phyloP scores from a whole-genome alignment of 176 grass and related monocot species.

The Triticum dicoccoides region DNA sequence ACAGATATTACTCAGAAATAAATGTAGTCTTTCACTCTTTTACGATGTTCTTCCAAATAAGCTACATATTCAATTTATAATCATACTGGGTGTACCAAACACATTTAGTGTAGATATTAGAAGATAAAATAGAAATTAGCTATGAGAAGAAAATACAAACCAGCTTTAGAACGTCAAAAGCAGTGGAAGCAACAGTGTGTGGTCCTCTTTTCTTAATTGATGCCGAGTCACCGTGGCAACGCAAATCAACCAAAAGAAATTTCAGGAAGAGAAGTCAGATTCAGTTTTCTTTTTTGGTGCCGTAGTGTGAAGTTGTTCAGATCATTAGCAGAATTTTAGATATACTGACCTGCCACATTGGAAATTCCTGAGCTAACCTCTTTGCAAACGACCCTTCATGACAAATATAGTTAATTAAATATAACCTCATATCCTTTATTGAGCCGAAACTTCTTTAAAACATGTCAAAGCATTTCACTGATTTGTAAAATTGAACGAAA shows the following conservation, averaged over 20 bases:
- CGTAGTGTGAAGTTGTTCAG: background rate
- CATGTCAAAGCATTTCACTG: background rate
- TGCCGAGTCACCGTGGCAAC: conserved; percentile 84
- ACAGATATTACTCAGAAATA: background rate
- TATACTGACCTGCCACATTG: conserved; percentile 85
- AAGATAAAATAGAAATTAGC: conserved; percentile 15
- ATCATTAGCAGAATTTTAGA: conserved; percentile 14
- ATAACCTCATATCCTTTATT: background rate
- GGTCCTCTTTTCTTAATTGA: conserved; percentile 75
- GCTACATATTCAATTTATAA: background rate
- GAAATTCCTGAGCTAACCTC: conserved; percentile 96
- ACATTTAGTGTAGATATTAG: background rate
- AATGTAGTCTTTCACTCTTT: background rate
- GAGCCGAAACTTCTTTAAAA: conserved; percentile 7
- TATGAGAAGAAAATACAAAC: conserved; percentile 36
- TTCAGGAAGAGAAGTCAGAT: conserved; percentile 35
- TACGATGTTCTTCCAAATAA: background rate
- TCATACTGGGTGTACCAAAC: background rate
- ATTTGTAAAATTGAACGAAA: background rate
- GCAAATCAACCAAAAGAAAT: conserved; percentile 99
- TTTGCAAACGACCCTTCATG: conserved; percentile 76
- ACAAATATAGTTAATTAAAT: conserved; percentile 26
- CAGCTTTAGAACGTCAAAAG: conserved; percentile 94
- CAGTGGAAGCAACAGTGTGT: conserved; percentile 82
- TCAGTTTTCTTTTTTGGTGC: background rate